phyloP scores from a whole-genome alignment of 495 filamentous ascomycete genomes.

The Mycothermus thermophilus region DNA sequence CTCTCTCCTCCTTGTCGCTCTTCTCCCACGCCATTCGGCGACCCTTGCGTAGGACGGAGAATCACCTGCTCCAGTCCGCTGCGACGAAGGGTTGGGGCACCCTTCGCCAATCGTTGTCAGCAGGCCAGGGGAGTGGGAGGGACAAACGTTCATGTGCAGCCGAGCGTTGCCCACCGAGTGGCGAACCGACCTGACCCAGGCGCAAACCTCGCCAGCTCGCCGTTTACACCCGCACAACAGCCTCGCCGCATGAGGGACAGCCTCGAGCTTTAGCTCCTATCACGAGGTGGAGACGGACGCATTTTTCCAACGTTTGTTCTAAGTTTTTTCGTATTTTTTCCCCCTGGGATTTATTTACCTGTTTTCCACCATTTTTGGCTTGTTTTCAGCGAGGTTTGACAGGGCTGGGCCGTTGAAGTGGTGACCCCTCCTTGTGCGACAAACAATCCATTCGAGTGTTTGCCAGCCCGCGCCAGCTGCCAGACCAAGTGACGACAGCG shows the following conservation, averaged over 20 bases:
- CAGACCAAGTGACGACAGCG: conserved; percentile 2
- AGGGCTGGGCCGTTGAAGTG: background rate
- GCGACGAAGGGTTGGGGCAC: conserved; percentile 1
- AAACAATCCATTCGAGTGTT: background rate
- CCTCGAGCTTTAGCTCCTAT: conserved; percentile 1
- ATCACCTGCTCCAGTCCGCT: conserved; percentile 1
- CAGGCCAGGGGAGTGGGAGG: background rate
- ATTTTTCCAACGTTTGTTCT: background rate
- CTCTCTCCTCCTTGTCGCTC: conserved; percentile 1
- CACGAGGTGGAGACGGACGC: background rate
- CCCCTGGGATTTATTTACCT: background rate
- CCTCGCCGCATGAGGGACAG: conserved; percentile 10
- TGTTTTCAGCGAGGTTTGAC: background rate
- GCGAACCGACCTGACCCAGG: no score
- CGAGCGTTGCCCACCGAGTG: conserved; percentile 8
- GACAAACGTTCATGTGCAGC: conserved; percentile 1
- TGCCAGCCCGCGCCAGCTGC: conserved; percentile 15
- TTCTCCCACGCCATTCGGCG: background rate
- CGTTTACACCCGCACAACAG: conserved; percentile 15
- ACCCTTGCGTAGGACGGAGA: conserved; percentile 1
- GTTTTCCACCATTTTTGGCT: background rate
- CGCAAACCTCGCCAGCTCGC: conserved; percentile 8
- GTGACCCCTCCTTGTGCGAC: conserved; percentile 10
- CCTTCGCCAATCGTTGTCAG: conserved; percentile 8
- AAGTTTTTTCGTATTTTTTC: conserved; percentile 1